Evolutionary conservation across 2,329 filamentous ascomycete genomes (phyloP).

Genomic region (Lasiodiplodia sp.): DNA sequence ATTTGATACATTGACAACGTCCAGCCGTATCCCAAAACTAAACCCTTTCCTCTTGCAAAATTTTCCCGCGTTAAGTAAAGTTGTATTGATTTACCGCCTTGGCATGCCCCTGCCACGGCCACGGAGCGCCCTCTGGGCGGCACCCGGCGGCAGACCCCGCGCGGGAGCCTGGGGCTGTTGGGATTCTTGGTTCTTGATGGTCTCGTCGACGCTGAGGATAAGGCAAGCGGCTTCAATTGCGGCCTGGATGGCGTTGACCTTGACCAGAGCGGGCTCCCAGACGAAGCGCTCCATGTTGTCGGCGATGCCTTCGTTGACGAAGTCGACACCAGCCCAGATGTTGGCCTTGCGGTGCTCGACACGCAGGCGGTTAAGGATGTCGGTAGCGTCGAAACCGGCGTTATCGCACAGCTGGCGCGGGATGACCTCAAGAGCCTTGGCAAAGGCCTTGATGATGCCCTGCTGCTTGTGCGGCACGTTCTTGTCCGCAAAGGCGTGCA

Average conservation of each 20-base stretch:
- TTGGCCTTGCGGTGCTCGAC: conserved; percentile 95
- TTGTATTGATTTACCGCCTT: conserved; percentile 62
- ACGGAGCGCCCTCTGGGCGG: conserved; percentile 86
- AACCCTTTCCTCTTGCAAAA: not conserved
- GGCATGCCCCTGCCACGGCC: conserved; percentile 89
- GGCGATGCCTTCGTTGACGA: conserved; percentile 86
- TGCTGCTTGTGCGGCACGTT: conserved; percentile 96
- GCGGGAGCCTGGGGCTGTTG: conserved; percentile 81
- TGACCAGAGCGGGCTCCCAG: conserved; percentile 95
- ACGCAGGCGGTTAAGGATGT: conserved; percentile 94
- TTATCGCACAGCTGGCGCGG: conserved; percentile 98
- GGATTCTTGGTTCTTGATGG: conserved; percentile 97
- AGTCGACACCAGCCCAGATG: conserved; percentile 96
- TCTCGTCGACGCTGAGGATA: conserved; percentile 97
- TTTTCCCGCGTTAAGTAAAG: not conserved
- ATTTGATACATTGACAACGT: conserved; percentile 26
- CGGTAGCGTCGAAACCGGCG: conserved; percentile 96
- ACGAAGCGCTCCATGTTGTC: conserved; percentile 97
- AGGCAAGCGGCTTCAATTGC: conserved; percentile 94
- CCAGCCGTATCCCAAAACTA: conserved; percentile 2
- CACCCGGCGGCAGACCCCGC: conserved; percentile 67
- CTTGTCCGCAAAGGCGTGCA: conserved; percentile 91
- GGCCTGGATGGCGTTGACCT: conserved; percentile 96
- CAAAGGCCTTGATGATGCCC: conserved; percentile 95
- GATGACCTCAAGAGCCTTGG: conserved; percentile 95